Conservation (phyloP, 768 basidiomycete genomes). For the Crepidotus variabilis region DNA sequence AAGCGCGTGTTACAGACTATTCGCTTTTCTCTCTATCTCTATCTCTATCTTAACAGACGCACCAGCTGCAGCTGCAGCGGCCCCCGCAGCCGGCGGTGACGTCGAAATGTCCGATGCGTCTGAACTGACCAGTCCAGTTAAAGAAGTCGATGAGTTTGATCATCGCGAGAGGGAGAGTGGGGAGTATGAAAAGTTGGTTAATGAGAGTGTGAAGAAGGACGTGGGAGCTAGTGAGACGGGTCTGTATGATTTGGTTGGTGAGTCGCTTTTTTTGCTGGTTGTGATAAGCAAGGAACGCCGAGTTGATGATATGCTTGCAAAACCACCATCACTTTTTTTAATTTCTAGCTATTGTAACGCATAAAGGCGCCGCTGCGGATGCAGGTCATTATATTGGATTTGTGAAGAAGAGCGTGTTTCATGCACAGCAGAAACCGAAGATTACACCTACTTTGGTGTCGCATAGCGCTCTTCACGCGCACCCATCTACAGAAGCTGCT, state of each 20-base stretch:
- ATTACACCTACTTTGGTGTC: conserved; percentile 5
- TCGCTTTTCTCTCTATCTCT: too few relatives aligned
- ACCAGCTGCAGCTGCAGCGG: too few relatives aligned
- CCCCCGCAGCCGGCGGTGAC: conserved; percentile 13
- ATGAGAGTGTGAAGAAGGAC: conserved; percentile 60
- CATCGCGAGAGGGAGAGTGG: conserved; percentile 61
- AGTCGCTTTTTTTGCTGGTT: conserved; percentile 25
- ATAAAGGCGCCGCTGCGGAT: conserved; percentile 95
- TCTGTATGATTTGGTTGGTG: conserved; percentile 89
- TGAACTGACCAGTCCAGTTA: conserved; percentile 26
- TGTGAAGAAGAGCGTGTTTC: conserved; percentile 75
- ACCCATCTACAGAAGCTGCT: too few relatives aligned
- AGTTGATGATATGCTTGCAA: not conserved
- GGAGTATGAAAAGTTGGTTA: conserved; percentile 62
- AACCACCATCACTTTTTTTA: too few relatives aligned
- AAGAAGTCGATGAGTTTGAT: conserved; percentile 62
- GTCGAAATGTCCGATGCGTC: conserved; percentile 19
- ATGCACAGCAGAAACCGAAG: conserved; percentile 28
- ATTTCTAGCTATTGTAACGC: conserved; percentile 90
- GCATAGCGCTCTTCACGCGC: not conserved
- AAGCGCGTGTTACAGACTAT: too few relatives aligned
- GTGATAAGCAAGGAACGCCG: too few relatives aligned
- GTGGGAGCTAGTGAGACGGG: conserved; percentile 74
- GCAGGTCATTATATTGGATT: conserved; percentile 95
- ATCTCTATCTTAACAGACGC: too few relatives aligned